These are phyloP conservation scores for Heliosperma pusillum DNA, from an alignment of 148 eudicot genomes.

Conservation along the genomic window DNA sequence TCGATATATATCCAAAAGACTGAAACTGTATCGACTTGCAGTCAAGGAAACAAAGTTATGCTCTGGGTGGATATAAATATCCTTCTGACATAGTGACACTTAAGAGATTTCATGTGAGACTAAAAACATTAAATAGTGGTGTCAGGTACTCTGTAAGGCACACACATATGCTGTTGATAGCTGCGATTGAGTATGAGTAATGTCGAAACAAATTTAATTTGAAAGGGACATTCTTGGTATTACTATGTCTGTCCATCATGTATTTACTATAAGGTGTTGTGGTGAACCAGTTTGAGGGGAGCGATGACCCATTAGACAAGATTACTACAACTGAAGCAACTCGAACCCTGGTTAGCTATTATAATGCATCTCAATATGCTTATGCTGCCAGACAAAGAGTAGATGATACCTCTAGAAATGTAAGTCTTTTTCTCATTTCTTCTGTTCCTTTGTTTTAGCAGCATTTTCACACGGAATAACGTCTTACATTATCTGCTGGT, in stretches of 20 bases:
- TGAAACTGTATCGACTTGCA: no score
- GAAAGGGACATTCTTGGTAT: neutral
- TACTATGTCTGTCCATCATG: neutral
- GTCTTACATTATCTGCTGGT: neutral
- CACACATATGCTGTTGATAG: no score
- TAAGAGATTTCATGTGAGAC: no score
- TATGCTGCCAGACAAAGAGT: conserved; percentile 66
- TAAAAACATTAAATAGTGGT: no score
- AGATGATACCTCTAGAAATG: conserved; percentile 71
- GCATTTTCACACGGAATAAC: no score
- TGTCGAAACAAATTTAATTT: neutral
- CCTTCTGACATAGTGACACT: no score
- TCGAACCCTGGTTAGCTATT: conserved; percentile 55
- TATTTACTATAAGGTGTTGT: neutral
- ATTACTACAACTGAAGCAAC: conserved; percentile 88
- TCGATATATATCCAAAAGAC: no score
- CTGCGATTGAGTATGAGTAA: no score
- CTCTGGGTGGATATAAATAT: neutral
- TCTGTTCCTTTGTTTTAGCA: neutral
- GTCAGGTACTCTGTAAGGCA: no score
- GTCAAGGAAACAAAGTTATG: no score
- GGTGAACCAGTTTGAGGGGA: conserved; percentile 63
- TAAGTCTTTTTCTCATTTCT: conserved; percentile 23
- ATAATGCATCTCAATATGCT: conserved; percentile 64
- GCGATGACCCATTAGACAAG: conserved; percentile 87